These are phyloP conservation scores for Diaporthe ampelina DNA, from an alignment of 2,329 filamentous ascomycete genomes.

Conservation along the genomic window DNA sequence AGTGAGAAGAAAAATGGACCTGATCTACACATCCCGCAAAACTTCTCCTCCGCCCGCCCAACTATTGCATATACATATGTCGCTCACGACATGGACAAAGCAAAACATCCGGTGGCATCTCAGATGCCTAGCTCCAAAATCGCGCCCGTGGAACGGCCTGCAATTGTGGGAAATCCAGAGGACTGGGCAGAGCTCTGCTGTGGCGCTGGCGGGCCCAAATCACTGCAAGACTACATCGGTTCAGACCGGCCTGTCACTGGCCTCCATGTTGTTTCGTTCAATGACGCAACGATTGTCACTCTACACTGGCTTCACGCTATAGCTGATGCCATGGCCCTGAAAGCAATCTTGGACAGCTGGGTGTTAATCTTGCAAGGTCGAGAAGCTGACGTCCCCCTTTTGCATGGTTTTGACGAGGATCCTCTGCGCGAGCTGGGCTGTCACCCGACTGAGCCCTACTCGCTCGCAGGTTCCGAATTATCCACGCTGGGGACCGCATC, in stretches of 20 bases:
- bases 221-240: constrained; percentile 53
- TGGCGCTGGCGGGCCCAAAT: constrained; percentile 44
- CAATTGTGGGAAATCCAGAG: constrained; percentile 47
- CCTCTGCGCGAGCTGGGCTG: constrained; percentile 48
- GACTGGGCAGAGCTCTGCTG: constrained; percentile 45
- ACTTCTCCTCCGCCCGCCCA: constrained; percentile 52
- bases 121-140: constrained; percentile 46
- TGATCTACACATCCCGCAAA: constrained; percentile 28
- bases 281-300: constrained; percentile 58
- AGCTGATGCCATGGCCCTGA: constrained; percentile 57
- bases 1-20: constrained; percentile 5
- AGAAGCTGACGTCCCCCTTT: constrained; percentile 51
- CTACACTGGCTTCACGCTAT: constrained; percentile 59
- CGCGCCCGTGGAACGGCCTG: constrained; percentile 43
- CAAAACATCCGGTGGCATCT: constrained; percentile 53
- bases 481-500: constrained; percentile 44
- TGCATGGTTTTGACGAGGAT: constrained; percentile 49
- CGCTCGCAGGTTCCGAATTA: constrained; percentile 43
- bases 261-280: constrained; percentile 59
- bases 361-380: constrained; percentile 53
- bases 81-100: constrained; percentile 47
- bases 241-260: constrained; percentile 57
- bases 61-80: constrained; percentile 53
- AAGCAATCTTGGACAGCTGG: constrained; percentile 58
- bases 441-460: constrained; percentile 46